These are phyloP conservation scores for Ogataea henricii DNA, from an alignment of 805 yeast genomes.

Conservation along the genomic window DNA sequence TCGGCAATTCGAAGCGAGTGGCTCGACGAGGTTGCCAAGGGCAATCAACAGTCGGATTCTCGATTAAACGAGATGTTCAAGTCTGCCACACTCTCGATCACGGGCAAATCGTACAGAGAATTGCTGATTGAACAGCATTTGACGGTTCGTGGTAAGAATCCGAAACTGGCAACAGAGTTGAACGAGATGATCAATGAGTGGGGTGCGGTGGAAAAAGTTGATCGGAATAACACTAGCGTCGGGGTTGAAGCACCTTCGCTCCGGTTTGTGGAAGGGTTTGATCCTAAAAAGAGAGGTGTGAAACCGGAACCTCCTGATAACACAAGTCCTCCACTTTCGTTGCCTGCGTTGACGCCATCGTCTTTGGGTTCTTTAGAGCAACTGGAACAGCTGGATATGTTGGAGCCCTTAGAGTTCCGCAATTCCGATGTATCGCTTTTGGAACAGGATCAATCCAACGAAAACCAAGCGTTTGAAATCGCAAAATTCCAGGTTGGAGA, in stretches of 20 bases:
- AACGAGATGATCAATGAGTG: constrained; percentile 15
- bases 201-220: not conserved
- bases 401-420: not conserved
- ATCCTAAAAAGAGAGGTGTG: constrained; percentile 2
- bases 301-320: not conserved
- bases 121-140: constrained; percentile 19
- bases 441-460: not conserved
- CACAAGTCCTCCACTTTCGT: not conserved
- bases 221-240: not conserved
- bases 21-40: constrained; percentile 1
- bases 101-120: constrained; percentile 20
- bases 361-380: not conserved
- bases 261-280: not conserved
- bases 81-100: constrained; percentile 20
- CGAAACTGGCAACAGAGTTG: constrained; percentile 19
- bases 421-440: not conserved
- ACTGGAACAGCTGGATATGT: not conserved
- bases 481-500: not conserved
- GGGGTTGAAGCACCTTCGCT: not conserved
- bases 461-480: not conserved
- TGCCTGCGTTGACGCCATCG: not conserved
- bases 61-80: constrained; percentile 7
- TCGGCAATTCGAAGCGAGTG: not conserved
- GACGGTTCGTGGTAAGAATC: constrained; percentile 19
- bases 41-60: not conserved